Evolutionary conservation across 208 protist species (phyloP).

Genomic region (Naegleria gruberi): DNA sequence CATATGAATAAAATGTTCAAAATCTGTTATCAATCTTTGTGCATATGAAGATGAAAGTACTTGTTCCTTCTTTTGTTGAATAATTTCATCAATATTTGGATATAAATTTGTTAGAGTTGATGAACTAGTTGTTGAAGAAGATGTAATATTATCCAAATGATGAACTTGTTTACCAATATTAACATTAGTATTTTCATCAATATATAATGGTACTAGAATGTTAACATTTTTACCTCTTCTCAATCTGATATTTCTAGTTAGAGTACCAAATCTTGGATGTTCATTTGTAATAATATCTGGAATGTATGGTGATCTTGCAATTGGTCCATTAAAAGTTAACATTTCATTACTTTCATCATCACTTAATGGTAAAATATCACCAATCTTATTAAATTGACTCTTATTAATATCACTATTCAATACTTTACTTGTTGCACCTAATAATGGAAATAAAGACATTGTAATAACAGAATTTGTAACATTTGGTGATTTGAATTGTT

Average conservation of each 20-base stretch:
- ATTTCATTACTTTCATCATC: constrained; percentile 54
- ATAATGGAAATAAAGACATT: background rate
- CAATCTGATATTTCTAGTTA: constrained; percentile 89
- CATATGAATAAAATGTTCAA: constrained; percentile 91
- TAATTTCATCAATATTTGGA: constrained; percentile 36
- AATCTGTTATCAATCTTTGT: constrained; percentile 56
- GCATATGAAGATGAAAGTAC: constrained; percentile 42
- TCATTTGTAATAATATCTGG: constrained; percentile 92
- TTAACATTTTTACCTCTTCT: constrained; percentile 84
- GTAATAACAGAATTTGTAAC: constrained; percentile 36
- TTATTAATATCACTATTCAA: background rate
- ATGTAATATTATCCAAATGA: constrained; percentile 55
- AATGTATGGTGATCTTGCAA: constrained; percentile 80
- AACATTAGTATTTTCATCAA: constrained; percentile 76
- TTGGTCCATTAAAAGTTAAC: constrained; percentile 39
- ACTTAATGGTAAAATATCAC: background rate
- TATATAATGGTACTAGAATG: constrained; percentile 90
- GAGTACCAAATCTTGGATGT: constrained; percentile 89
- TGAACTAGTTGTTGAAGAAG: constrained; percentile 60
- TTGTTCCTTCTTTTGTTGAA: constrained; percentile 51
- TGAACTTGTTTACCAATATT: constrained; percentile 59
- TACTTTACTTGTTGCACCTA: background rate
- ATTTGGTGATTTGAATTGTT: constrained; percentile 31
- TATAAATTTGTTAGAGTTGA: constrained; percentile 49
- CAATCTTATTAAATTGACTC: background rate